phyloP scores from a whole-genome alignment of 2,329 filamentous ascomycete species.

The Periconia macrospinosa region DNA sequence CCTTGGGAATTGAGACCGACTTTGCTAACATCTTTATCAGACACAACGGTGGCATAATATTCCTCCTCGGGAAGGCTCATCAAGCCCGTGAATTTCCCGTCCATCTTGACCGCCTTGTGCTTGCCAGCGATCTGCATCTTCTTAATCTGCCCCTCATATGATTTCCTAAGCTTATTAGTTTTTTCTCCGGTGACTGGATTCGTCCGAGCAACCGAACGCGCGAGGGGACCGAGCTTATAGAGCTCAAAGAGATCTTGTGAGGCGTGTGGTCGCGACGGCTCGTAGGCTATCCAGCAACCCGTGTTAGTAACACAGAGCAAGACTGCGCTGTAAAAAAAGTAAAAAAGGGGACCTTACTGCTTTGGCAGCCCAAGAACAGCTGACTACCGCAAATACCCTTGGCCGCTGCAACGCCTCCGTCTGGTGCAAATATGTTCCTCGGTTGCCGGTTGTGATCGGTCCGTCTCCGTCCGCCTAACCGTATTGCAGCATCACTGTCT shows the following conservation, averaged over 20 bases:
- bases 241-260: conserved; percentile 62
- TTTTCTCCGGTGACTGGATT: conserved; percentile 67
- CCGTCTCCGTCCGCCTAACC: conserved; percentile 42
- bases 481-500: conserved; percentile 26
- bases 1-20: conserved; percentile 28
- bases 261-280: conserved; percentile 57
- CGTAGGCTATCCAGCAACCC: conserved; percentile 33
- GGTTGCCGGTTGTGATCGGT: conserved; percentile 52
- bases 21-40: conserved; percentile 44
- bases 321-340: conserved; percentile 16
- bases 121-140: conserved; percentile 52
- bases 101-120: conserved; percentile 50
- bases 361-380: conserved; percentile 41
- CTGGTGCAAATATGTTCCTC: conserved; percentile 24
- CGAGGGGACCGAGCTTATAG: conserved; percentile 59
- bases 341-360: conserved; percentile 33
- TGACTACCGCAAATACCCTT: conserved; percentile 32
- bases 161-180: conserved; percentile 63
- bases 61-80: conserved; percentile 45
- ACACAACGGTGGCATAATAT: conserved; percentile 43
- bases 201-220: conserved; percentile 60
- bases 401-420: conserved; percentile 30
- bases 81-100: conserved; percentile 37
- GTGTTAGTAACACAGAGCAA: conserved; percentile 32
- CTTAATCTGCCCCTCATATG: conserved; percentile 58